Conservation (phyloP, 2,329 filamentous ascomycete genomes). For the Fusarium pseudonygamai region DNA sequence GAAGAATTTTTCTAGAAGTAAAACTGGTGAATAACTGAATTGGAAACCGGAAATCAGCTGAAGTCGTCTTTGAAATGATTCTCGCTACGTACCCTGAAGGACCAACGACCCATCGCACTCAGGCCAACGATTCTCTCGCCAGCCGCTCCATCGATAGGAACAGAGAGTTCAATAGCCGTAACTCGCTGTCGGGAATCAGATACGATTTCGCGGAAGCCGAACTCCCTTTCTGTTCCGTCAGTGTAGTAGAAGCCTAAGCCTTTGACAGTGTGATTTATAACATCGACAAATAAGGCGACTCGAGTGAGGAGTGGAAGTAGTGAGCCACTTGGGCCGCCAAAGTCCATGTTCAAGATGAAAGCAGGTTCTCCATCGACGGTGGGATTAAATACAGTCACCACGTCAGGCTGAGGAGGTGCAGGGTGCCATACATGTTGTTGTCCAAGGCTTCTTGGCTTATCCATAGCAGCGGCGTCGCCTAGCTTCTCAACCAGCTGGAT, state of each 20-base stretch:
- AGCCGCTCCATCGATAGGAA: not conserved
- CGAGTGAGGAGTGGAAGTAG: not conserved
- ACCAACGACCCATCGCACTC: too few species aligned
- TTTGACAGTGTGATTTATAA: accelerated
- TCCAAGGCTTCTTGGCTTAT: accelerated
- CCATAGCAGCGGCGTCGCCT: accelerated
- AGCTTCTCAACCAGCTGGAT: not conserved
- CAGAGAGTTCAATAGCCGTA: too few species aligned
- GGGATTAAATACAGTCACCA: not conserved
- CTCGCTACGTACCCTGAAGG: not conserved
- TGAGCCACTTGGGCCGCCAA: not conserved
- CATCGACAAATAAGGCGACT: not conserved
- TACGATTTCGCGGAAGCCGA: not conserved
- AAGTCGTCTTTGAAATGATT: accelerated
- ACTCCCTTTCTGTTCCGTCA: not conserved
- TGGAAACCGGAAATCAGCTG: accelerated
- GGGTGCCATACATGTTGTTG: not conserved
- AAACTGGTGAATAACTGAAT: not conserved
- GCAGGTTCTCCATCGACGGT: not conserved
- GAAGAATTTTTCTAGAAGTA: accelerated
- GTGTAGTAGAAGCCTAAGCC: slow-evolving; percentile 10
- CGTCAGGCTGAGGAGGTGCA: not conserved
- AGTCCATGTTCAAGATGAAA: slow-evolving; percentile 10
- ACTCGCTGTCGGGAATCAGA: too few species aligned
- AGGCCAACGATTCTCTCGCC: slow-evolving; percentile 3